Evolutionary conservation across 768 basidiomycete genomes (phyloP), one percentile per base, ranked within the genome.

Genomic region (Gelatoporia subvermispora): DNA sequence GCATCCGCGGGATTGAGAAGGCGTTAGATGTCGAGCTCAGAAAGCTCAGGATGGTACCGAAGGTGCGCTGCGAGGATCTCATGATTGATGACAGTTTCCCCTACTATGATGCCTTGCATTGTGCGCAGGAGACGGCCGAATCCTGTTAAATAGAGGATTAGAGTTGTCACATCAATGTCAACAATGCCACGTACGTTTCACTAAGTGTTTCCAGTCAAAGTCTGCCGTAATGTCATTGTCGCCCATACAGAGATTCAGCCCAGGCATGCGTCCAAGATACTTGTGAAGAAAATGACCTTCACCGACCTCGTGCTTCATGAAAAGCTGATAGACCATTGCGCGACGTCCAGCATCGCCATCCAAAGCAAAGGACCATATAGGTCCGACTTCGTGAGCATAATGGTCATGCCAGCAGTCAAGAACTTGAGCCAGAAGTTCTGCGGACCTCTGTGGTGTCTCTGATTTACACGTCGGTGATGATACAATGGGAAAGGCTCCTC

Each of bases 301-400:
- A 1, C 34, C 20, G 22, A 60, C 43, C 10, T 9, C 35, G n/a
- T 43, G 20, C 40, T 52, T 46, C 49, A 57, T 51, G 35, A 54
- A 55, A 34, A 50, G 8, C 23, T 52, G 17, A 39, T 52, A 55
- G 10, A 55, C 39, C 17, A 56, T 53, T 2, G 43, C 28, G 1
- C 60, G 53, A 5, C 55, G 57, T 11, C 16, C 37, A 11, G 49
- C 50, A 49, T 55, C 58, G 4, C 60, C 60, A 24, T 61, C 60
- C 0, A 58, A 53, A 1, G 58, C 41, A 41, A 59, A 41, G 1
- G 39, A 10, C 35, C 46, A 46, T 7, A 61, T 40, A 2, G 53
- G 55, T 0, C 60, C 60, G 38, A 57, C 44, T 13, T 48, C 22
- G 1, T 21, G 18, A 38, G 21, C 54, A 7, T 47, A 49, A 22